Base-by-base conservation (phyloP, 805 yeast species). In the Starmerella powellii region DNA sequence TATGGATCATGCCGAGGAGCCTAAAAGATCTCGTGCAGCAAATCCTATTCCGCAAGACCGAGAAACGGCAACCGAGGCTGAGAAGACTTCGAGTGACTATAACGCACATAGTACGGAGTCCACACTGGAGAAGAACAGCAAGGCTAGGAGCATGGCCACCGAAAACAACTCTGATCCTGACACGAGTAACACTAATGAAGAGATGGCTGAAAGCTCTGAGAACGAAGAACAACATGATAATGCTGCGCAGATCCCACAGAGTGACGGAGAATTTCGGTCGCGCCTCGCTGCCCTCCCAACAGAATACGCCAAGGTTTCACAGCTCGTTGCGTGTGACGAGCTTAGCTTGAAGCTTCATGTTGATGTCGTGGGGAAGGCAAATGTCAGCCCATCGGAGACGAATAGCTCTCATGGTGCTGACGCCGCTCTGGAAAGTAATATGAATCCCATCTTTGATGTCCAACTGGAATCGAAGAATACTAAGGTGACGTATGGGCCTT, bases 401-500 rank as follows among this genome's bases (percentile, higher is more conserved):
- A 23, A 23, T 10, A 23, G 26, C 26, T 23, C n/a, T n/a, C n/a
- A n/a, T n/a, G n/a, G n/a, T n/a, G n/a, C n/a, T n/a, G n/a, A n/a
- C n/a, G n/a, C n/a, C n/a, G 35, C 6, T 5, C 13, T n/a, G 18
- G 32, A 29, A 29, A 8, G 12, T 8, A 16, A 5, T 5, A 38
- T 28, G 5, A 46, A 41, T 10, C 55, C 56, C 5, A 19, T 42
- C n/a, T 44, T 45, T 32, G 87, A 87, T 0, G 51, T 79, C 6
- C 79, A 79, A 40, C 39, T 87, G 8, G 66, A 66, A 12, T 49
- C 84, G 2, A 66, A 71, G 2, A 70, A 72, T 41, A 76, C 85
- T 0, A 76, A 82, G 0, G 62, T 85, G 1, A 79, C 79, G 51
- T 87, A 84, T 56, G 98, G 98, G 0, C 94, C 98, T 0, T 88